Percentiles rank a stretch among this genome's conserved stretches.
phyloP scores from a whole-genome alignment of 108 stramenopile species.

The Skeletonema costatum region DNA sequence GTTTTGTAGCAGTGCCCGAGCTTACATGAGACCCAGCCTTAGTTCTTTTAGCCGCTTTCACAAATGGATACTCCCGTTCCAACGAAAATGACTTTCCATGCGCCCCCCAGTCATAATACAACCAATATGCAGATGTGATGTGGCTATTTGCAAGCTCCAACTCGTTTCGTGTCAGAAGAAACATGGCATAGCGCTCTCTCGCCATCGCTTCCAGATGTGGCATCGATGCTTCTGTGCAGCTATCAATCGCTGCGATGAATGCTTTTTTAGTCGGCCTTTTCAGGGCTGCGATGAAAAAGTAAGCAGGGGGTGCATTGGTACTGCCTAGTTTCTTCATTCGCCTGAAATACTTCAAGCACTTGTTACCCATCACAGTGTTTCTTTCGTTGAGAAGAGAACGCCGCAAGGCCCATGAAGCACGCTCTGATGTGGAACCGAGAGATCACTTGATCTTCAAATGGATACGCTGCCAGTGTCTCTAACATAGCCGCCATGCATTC shows the following conservation, averaged over 20 bases:
- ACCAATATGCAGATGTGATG: constrained; percentile 25
- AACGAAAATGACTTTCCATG: constrained; percentile 1
- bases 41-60: background rate
- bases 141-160: constrained; percentile 2
- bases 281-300: constrained; percentile 30
- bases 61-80: constrained; percentile 1
- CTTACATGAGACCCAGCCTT: background rate
- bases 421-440: constrained; percentile 24
- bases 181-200: constrained; percentile 38
- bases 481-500: constrained; percentile 33
- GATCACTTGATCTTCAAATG: constrained; percentile 29
- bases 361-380: background rate
- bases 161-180: constrained; percentile 3
- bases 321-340: constrained; percentile 19
- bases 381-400: background rate
- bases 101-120: constrained; percentile 44
- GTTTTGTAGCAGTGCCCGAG: no score
- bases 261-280: constrained; percentile 12
- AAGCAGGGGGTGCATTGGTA: constrained; percentile 25
- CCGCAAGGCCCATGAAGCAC: constrained; percentile 24
- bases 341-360: constrained; percentile 24
- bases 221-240: constrained; percentile 9
- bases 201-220: constrained; percentile 41
- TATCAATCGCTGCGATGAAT: constrained; percentile 30
- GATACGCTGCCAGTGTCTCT: constrained; percentile 21